Base-by-base conservation (phyloP, 352 stramenopile genomes). In the Globisporangium parvum region DNA sequence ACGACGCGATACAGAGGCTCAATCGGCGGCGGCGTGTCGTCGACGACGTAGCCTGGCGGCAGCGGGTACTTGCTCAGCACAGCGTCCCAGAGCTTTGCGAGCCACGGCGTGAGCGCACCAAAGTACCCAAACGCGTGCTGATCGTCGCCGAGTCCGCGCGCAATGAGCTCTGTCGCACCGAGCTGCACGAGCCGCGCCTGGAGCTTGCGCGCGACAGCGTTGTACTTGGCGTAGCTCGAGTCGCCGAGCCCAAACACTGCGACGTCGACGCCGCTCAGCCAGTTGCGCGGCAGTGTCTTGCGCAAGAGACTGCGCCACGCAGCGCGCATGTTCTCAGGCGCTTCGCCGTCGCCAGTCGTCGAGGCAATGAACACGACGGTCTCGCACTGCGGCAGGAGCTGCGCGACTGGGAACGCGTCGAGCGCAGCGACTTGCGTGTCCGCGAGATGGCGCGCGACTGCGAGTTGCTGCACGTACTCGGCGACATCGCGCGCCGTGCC, bases 181-280 rank as follows among this genome's bases (percentile, higher is more conserved):
- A 98, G 71, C 60, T 97, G 89, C 53, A 90, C 46, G 41, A 98
- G 64, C 6, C 91, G 79, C 24, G 75, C 78, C 51, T 96, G 77
- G 24, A 98, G 68, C 35, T 84, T 86, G 5, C 89, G 68, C 14
- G 86, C 93, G 20, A 94, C 85, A 0, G 87, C 85, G 53, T 97
- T 97, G 72, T 93, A 98, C 71, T 97, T 96, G 60, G 78, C 80
- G 67, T 98, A 98, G 37, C 75, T 91, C 44, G 86, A 96, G 67
- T 98, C 91, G 11, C 93, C 93, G 26, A 98, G 65, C 24, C 93
- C 92, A 63, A 98, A 97, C 47, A 98, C 84, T 4, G 90, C 88
- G 42, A 96, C 69, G 8, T 76, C 61, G 20, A 97, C 71, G 26
- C 66, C 66, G 2, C 28, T 15, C 3, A 98, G 75, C 70, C 81